phyloP scores from a whole-genome alignment of 768 basidiomycete species.

The Mycena vitilis region DNA sequence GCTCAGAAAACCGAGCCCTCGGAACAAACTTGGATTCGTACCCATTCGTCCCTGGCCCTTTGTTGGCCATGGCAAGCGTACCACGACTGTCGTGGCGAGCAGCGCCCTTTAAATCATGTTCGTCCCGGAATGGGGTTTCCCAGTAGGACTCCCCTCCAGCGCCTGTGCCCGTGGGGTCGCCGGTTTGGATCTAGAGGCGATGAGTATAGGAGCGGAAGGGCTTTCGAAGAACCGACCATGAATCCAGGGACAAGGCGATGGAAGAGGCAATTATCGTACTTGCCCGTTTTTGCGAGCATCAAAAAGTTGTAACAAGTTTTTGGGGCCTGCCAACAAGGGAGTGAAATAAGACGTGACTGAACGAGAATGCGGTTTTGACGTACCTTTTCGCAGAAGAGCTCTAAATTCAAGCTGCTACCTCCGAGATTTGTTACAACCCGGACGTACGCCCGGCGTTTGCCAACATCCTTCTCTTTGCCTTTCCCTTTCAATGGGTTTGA shows the following conservation, averaged over 20 bases:
- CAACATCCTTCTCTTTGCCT: constrained; percentile 93
- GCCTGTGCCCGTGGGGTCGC: constrained; percentile 97
- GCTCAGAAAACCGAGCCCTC: constrained; percentile 6
- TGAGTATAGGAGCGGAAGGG: constrained; percentile 7
- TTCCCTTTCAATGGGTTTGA: constrained; percentile 83
- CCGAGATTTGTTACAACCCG: constrained; percentile 95
- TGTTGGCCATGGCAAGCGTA: constrained; percentile 94
- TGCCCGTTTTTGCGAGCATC: constrained; percentile 90
- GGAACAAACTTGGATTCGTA: constrained; percentile 41
- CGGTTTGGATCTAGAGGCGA: constrained; percentile 87
- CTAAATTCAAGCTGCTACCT: constrained; percentile 83
- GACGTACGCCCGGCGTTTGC: constrained; percentile 92
- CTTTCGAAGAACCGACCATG: constrained; percentile 72
- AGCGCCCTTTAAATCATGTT: constrained; percentile 88
- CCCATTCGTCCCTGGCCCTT: constrained; percentile 92
- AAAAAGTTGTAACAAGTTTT: constrained; percentile 99
- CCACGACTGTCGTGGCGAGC: constrained; percentile 90
- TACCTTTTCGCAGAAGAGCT: constrained; percentile 91
- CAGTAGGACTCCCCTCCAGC: constrained; percentile 93
- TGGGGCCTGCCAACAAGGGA: constrained; percentile 71
- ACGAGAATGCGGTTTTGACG: constrained; percentile 12
- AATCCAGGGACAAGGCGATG: constrained; percentile 95
- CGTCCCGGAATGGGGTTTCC: constrained; percentile 97
- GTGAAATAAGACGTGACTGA: constrained; percentile 9
- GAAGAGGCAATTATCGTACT: constrained; percentile 91